These are phyloP conservation scores for Begonia masoniana DNA, from an alignment of 306 rosid species.

Conservation along the genomic window DNA sequence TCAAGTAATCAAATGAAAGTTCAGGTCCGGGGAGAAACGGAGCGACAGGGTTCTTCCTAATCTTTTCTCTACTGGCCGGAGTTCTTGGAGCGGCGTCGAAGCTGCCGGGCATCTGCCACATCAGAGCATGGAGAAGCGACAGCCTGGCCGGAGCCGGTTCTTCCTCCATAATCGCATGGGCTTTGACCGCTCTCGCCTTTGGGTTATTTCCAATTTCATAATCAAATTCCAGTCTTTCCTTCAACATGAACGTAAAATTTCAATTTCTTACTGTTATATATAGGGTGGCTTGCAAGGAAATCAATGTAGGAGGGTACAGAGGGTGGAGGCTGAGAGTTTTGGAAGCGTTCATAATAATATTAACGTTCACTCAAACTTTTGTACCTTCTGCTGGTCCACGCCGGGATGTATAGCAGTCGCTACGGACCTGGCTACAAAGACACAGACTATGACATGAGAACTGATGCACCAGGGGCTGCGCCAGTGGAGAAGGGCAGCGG, in stretches of 20 bases:
- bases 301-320: slow-evolving; percentile 51
- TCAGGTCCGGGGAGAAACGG: slow-evolving; percentile 87
- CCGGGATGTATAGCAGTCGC: slow-evolving; percentile 54
- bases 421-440: slow-evolving; percentile 74
- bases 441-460: slow-evolving; percentile 29
- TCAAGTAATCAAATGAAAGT: no score
- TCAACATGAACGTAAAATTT: no score
- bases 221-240: no score
- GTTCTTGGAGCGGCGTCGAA: slow-evolving; percentile 67
- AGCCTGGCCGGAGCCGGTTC: slow-evolving; percentile 73
- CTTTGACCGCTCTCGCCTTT: slow-evolving; percentile 27
- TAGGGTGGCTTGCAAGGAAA: slow-evolving; percentile 73
- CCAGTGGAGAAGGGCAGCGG: slow-evolving; percentile 38
- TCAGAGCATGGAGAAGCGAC: slow-evolving; percentile 79
- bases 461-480: slow-evolving; percentile 18
- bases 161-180: slow-evolving; percentile 61
- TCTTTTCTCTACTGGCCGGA: slow-evolving; percentile 38
- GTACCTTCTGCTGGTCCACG: slow-evolving; percentile 43
- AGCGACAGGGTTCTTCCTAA: slow-evolving; percentile 63
- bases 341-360: slow-evolving; percentile 55
- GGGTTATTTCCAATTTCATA: neutral
- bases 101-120: slow-evolving; percentile 52
- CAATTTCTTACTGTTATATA: neutral
- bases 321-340: slow-evolving; percentile 63
- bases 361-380: slow-evolving; percentile 53